Evolutionary conservation across 1,284 basidiomycete genomes (phyloP).

Genomic region (Agaricales sp.): DNA sequence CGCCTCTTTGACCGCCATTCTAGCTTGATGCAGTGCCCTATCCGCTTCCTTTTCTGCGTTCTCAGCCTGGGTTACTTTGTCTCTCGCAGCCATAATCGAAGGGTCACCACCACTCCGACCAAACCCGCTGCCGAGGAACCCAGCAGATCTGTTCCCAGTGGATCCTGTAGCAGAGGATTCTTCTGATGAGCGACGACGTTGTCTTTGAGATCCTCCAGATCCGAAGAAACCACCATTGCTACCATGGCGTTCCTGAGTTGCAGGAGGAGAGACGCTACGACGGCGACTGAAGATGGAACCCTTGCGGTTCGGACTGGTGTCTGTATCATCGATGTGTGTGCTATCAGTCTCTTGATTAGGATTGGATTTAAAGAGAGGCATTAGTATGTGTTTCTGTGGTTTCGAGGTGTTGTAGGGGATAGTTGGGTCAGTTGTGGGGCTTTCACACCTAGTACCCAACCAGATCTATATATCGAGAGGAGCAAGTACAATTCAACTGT

Average conservation of each 20-base stretch:
- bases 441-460: no score
- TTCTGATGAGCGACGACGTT: background rate
- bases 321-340: background rate
- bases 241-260: background rate
- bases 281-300: background rate
- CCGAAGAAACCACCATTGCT: background rate
- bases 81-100: conserved; percentile 36
- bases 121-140: background rate
- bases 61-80: conserved; percentile 45
- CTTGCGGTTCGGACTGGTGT: background rate
- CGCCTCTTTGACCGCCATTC: conserved; percentile 38
- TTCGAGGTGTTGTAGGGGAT: background rate
- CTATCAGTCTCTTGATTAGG: background rate
- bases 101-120: conserved; percentile 12
- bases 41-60: conserved; percentile 45
- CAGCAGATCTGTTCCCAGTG: background rate
- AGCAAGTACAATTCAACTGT: no score
- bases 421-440: no score
- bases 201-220: background rate
- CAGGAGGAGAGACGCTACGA: background rate
- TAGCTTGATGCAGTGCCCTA: conserved; percentile 33
- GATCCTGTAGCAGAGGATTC: background rate
- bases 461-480: no score
- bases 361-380: conserved; percentile 1
- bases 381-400: background rate